Base-by-base conservation (phyloP, 139 green algal species). In the Yamagishiella unicocca region DNA sequence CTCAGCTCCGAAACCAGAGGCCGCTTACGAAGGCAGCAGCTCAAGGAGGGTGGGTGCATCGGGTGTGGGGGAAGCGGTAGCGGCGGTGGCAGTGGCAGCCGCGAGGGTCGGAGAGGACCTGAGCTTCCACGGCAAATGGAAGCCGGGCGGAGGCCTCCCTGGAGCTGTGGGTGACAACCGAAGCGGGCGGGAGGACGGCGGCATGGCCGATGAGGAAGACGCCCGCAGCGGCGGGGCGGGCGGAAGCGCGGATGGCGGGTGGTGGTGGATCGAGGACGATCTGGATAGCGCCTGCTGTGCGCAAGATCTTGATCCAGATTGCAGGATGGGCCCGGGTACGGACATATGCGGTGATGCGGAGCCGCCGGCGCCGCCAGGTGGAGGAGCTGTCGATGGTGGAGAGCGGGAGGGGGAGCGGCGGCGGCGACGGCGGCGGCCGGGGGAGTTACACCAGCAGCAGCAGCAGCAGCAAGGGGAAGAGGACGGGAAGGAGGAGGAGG, bases 251-350 rank as follows among this genome's bases (percentile, higher is more conserved):
- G 62, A 71, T 3, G 9, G 29, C 4, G 21, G 62, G 2, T 71
- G 62, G 62, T 71, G 62, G 62, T 71, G 62, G 62, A 71, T 71
- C 19, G n/a, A n/a, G n/a, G n/a, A n/a, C n/a, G n/a, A n/a, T n/a
- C n/a, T n/a, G n/a, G n/a, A n/a, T n/a, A n/a, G n/a, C n/a, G n/a
- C n/a, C n/a, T n/a, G n/a, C n/a, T n/a, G n/a, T n/a, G n/a, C n/a
- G n/a, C 31, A 27, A 33, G 62, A 71, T 33, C 62, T 71, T 27
- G 19, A 71, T 71, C 62, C 21, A n/a, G 3, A 12, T 19, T 40
- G 19, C 19, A 33, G 38, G 62, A 71, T 71, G 31, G 62, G 38
- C 38, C 24, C 62, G 31, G 62, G 38, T 40, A 4, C 62, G 10
- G 62, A 71, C 62, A n/a, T n/a, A n/a, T n/a, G n/a, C n/a, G n/a